These are phyloP conservation scores for Dovyalis caffra DNA, from an alignment of 345 rosid genomes.

Conservation along the genomic window DNA sequence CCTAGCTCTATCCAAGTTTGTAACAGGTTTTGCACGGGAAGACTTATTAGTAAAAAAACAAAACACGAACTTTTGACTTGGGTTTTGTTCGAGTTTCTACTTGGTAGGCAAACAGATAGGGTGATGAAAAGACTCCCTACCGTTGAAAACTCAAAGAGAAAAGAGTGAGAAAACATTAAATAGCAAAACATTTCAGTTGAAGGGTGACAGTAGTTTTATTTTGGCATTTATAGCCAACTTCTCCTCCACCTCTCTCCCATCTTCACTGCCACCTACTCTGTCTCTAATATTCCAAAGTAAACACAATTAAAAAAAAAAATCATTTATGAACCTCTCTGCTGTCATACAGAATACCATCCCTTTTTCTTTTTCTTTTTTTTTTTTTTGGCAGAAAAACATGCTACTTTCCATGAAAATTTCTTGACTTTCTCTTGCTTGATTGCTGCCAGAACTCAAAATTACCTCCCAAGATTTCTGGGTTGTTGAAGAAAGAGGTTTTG, in stretches of 20 bases:
- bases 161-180: neutral
- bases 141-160: neutral
- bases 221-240: slow-evolving; percentile 8
- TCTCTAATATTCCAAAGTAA: neutral
- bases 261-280: neutral
- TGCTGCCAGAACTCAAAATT: neutral
- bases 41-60: too few species aligned
- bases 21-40: too few species aligned
- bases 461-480: neutral
- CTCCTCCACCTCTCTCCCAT: neutral
- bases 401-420: neutral
- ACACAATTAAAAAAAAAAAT: neutral
- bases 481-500: slow-evolving; percentile 1
- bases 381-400: neutral
- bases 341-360: neutral
- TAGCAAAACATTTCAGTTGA: slow-evolving; percentile 2
- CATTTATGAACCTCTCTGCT: neutral
- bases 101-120: too few species aligned
- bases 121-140: too few species aligned
- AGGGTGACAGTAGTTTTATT: neutral
- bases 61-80: too few species aligned
- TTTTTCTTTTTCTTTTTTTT: too few species aligned
- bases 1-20: too few species aligned
- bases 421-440: neutral
- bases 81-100: too few species aligned